Base-by-base conservation (phyloP, 2,329 filamentous ascomycete species). In the Neofusicoccum laricinum region DNA sequence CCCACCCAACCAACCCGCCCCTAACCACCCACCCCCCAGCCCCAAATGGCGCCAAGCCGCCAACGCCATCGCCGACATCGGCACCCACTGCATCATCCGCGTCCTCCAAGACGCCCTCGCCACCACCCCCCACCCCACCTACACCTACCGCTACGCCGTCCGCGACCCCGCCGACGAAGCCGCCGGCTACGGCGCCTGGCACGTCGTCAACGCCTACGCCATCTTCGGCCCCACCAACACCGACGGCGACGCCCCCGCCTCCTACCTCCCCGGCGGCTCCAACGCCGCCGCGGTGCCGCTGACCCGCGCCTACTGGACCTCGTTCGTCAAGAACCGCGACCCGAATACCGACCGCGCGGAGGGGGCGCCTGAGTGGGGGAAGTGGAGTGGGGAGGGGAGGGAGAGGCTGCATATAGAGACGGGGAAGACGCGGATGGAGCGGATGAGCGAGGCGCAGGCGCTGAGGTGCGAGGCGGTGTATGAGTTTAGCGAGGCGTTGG, bases 301-400 rank as follows among this genome's bases (percentile, higher is more conserved):
- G 0, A 83, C 90, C 25, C 88, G 91, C 70, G 83, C 81, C 0
- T 93, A 92, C 74, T 93, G 89, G 89, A 85, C 87, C 1, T 90
- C 87, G 67, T 93, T 93, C 71, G 86, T 93, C 66, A 78, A 84
- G 32, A 81, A 80, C 0, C 81, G 86, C 41, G 80, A 93, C 72
- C 90, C 90, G 0, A 93, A 93, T 71, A 79, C 70, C 11, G 75
- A 81, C 61, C 80, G 85, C 10, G 67, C 75, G 43, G 38, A 66
- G 0, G 81, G 80, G 0, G 78, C 79, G 50, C 84, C 85, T 2
- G 75, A 76, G 64, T 89, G 87, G 87, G 72, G 78, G 67, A 71
- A 73, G 2, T 87, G 80, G 72, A 71, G 59, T 4, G 48, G 12
- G 12, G 36, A 21, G 53, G 49, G 30, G 30, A 14, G 66, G 14